Conservation (phyloP, 1,284 basidiomycete species). For the Ceratobasidium sp. region DNA sequence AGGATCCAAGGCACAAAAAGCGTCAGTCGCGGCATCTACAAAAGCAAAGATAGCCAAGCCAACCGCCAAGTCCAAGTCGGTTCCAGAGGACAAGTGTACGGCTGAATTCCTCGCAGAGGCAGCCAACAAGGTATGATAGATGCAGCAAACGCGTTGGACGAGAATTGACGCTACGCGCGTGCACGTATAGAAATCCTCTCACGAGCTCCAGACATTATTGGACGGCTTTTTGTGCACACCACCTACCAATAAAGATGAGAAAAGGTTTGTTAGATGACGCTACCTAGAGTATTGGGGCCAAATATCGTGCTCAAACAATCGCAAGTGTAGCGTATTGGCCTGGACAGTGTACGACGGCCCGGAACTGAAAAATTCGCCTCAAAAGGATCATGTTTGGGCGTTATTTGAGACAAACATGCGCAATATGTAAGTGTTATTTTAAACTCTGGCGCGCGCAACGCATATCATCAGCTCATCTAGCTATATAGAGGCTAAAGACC, state of each 20-base stretch:
- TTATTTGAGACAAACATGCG: constrained; percentile 41
- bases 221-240: neutral
- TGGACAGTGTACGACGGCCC: constrained; percentile 36
- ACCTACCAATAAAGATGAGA: neutral
- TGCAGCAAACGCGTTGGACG: neutral
- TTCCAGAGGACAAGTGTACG: neutral
- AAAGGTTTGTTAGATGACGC: neutral
- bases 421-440: constrained; percentile 15
- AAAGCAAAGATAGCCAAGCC: neutral
- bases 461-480: neutral
- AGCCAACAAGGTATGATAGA: constrained; percentile 28
- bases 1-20: neutral
- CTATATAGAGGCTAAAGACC: constrained; percentile 32
- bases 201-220: constrained; percentile 4
- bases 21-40: neutral
- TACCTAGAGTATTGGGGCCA: neutral
- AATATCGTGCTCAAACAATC: neutral
- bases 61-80: neutral
- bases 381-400: constrained; percentile 31
- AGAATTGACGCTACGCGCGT: neutral
- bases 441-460: neutral
- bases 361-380: constrained; percentile 3
- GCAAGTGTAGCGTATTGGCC: neutral
- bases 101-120: neutral
- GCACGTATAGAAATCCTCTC: neutral